Base-by-base conservation (phyloP, 148 eudicot species). In the Agrostemma githago region DNA sequence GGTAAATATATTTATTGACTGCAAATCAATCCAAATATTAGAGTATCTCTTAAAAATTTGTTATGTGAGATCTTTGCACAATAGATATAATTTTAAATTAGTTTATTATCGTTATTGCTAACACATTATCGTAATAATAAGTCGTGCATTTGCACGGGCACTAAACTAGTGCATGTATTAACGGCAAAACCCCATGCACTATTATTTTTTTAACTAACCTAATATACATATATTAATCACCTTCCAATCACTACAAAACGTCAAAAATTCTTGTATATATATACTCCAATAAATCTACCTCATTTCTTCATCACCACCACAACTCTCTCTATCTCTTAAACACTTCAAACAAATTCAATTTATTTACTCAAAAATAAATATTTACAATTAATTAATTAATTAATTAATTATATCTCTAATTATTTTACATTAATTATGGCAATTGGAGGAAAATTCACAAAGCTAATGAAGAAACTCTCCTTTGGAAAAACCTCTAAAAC, bases 381-480 rank as follows among this genome's bases (percentile, higher is more conserved):
- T 26, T 26, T 26, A 26, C 34, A 26, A 26, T 26, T 26, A 26
- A 26, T 26, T 26, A 26, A 26, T 26, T 26, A 26, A 26, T 26
- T 26, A 26, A 26, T 51, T 4, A 51, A 10, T 51, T 51, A 51
- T 8, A 51, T 51, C 14, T 51, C 15, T 12, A 63, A 38, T 14
- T 11, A 66, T 40, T 40, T 8, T 11, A 34, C 4, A 62, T 21
- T 19, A 62, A 62, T 62, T 21, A 82, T 90, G 91, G 88, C 85
- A 8, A 90, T 81, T 75, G 87, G 85, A 58, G 89, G 89, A 60
- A 90, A 87, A 68, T 83, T 91, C 59, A 89, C 89, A 54, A 91
- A 89, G 20, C 79, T 91, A 4, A 89, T 84, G 77, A 91, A 87
- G 68, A 84, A 82, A 84, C 87, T 87, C 60, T 91, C 96, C 9